Base-by-base conservation (phyloP, 176 grass and related monocot genomes). In the Avena atlantica region DNA sequence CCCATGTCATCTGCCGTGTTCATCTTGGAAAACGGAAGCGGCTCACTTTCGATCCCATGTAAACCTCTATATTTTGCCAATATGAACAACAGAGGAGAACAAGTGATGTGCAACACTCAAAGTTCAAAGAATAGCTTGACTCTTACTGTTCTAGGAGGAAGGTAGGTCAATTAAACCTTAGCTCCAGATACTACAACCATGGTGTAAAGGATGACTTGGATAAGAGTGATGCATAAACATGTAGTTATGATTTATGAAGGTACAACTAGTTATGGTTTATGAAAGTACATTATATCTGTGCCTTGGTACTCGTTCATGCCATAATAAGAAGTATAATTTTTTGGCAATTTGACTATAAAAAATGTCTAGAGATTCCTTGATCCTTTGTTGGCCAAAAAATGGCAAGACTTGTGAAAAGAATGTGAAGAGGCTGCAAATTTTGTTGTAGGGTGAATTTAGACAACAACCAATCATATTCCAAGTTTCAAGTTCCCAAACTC, bases 11-110 rank as follows among this genome's bases (percentile, higher is more conserved):
- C 40, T 10, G 63, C 83, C 12, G 70, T 93, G 40, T 57, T 72
- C 50, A 64, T 58, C 77, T 71, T 93, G 73, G 83, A 89, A 56
- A 90, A 80, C 83, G 86, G 87, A 23, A 44, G 17, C 20, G 15
- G 63, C 3, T 51, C 59, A 47, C 63, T 92, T 17, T 47, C 78
- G 6, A 16, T 2, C n/a, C 87, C 90, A 51, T 13, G 4, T 56
- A 58, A 31, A 24, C 60, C 3, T 25, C 2, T 63, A 63, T 63
- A 63, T 63, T 63, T 63, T 12, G 0, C 60, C 9, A 10, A 63
- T 63, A 63, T 25, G 21, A 25, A 63, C 11, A 63, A 63, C 0
- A 21, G 4, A 12, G 21, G 3, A 63, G 10, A 63, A 25, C 60
- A 62, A 24, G 60, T 62, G 24, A 63, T 10, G 5, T 21, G 21